phyloP scores from a whole-genome alignment of 1,139 yeast species.

The Yamadazyma epiphylla region DNA sequence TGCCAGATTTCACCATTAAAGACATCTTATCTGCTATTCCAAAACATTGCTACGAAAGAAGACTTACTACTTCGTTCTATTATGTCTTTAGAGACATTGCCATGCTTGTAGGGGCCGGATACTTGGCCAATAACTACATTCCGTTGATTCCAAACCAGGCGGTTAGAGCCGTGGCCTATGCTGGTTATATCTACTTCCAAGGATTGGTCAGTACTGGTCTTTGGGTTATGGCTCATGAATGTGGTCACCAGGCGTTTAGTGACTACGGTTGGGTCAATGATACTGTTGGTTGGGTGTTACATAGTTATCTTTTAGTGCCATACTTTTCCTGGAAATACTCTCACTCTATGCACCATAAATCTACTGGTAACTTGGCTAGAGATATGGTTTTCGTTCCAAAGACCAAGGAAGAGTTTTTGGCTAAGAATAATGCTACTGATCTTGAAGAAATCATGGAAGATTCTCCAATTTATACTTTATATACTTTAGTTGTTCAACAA shows the following conservation, averaged over 20 bases:
- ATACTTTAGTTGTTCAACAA: slow-evolving; percentile 46
- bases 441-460: slow-evolving; percentile 51
- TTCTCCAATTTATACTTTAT: slow-evolving; percentile 49
- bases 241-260: slow-evolving; percentile 63
- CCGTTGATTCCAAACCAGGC: slow-evolving; percentile 44
- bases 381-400: slow-evolving; percentile 62
- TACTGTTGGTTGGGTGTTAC: slow-evolving; percentile 57
- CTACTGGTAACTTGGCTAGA: slow-evolving; percentile 57
- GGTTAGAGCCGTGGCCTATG: slow-evolving; percentile 57
- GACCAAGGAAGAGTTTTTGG: slow-evolving; percentile 43
- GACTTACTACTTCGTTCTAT: slow-evolving; percentile 43
- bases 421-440: slow-evolving; percentile 20
- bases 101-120: slow-evolving; percentile 39
- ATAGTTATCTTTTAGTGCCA: slow-evolving; percentile 55
- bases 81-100: slow-evolving; percentile 58
- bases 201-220: slow-evolving; percentile 52
- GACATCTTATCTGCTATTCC: slow-evolving; percentile 61
- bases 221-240: slow-evolving; percentile 65
- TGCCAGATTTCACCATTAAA: slow-evolving; percentile 61
- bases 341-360: slow-evolving; percentile 62
- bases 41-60: slow-evolving; percentile 57
- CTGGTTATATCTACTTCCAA: slow-evolving; percentile 37
- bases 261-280: slow-evolving; percentile 56
- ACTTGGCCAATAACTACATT: slow-evolving; percentile 44
- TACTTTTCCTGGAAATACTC: slow-evolving; percentile 61